These are phyloP conservation scores for Flaveria robusta DNA, from an alignment of 129 eudicot species.

Conservation along the genomic window DNA sequence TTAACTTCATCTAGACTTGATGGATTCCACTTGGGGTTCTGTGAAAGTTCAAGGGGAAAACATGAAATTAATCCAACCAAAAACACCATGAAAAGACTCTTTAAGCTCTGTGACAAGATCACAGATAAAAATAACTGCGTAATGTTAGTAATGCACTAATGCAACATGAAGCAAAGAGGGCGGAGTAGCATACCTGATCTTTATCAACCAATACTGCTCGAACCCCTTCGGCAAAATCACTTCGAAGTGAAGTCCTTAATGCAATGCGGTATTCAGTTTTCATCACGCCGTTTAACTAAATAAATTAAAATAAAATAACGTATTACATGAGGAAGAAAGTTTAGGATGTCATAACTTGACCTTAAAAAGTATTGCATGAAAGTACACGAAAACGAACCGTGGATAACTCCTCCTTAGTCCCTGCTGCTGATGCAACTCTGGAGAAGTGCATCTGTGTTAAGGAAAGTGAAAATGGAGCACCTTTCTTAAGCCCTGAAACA, in stretches of 20 bases:
- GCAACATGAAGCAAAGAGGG: too few species aligned
- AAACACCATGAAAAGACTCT: background rate
- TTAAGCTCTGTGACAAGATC: too few species aligned
- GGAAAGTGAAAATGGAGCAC: slow-evolving; percentile 82
- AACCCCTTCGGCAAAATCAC: slow-evolving; percentile 88
- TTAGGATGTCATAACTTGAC: background rate
- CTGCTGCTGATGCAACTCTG: slow-evolving; percentile 63
- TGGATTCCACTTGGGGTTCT: slow-evolving; percentile 92
- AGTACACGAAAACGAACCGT: slow-evolving; percentile 42
- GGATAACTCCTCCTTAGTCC: slow-evolving; percentile 55
- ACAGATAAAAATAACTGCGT: too few species aligned
- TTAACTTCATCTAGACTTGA: slow-evolving; percentile 73
- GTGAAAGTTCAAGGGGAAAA: slow-evolving; percentile 25
- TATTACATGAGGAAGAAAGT: background rate
- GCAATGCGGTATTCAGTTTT: slow-evolving; percentile 88
- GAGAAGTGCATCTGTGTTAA: slow-evolving; percentile 71
- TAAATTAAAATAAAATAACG: slow-evolving; percentile 2
- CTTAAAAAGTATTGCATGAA: background rate
- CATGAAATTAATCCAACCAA: background rate
- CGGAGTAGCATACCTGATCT: slow-evolving; percentile 68
- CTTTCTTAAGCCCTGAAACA: slow-evolving; percentile 67
- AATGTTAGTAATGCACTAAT: too few species aligned
- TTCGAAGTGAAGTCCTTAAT: slow-evolving; percentile 60
- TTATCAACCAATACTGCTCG: slow-evolving; percentile 89
- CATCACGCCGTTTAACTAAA: slow-evolving; percentile 82